Evolutionary conservation across 257 asterid genomes (phyloP).

Genomic region (Marsdenia floribunda): DNA sequence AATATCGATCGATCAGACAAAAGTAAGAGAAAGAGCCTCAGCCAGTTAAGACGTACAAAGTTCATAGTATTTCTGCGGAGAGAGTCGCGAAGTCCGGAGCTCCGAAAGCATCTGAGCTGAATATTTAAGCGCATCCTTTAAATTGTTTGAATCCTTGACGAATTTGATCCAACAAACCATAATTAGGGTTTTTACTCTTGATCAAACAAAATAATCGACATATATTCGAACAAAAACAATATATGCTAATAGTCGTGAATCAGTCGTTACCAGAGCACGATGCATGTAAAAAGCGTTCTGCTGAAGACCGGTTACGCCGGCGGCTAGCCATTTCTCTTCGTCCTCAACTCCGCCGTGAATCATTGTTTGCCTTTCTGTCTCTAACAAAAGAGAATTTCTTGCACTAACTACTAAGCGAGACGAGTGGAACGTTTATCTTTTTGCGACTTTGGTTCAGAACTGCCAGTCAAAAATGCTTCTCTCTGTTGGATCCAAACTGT

Average conservation of each 20-base stretch:
- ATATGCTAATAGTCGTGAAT: background rate
- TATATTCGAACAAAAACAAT: too few relatives aligned
- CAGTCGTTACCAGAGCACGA: constrained; percentile 74
- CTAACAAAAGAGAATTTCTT: background rate
- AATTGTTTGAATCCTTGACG: constrained; percentile 77
- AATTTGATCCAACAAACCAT: constrained; percentile 16
- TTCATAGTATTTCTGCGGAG: constrained; percentile 96
- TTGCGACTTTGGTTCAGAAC: background rate
- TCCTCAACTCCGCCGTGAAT: constrained; percentile 75
- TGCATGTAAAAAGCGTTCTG: constrained; percentile 98
- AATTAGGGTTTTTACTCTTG: constrained; percentile 36
- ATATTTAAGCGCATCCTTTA: constrained; percentile 91
- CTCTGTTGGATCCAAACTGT: background rate
- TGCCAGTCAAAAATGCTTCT: background rate
- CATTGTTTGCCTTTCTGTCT: constrained; percentile 26
- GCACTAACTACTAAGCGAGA: background rate
- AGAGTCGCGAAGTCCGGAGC: constrained; percentile 95
- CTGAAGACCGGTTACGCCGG: constrained; percentile 95
- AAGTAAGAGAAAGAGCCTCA: constrained; percentile 5
- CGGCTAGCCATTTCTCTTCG: constrained; percentile 95
- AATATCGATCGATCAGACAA: background rate
- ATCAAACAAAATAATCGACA: constrained; percentile 1
- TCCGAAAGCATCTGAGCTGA: constrained; percentile 99
- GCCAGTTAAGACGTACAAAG: constrained; percentile 60
- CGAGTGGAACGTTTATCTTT: background rate